Evolutionary conservation across 768 basidiomycete genomes (phyloP), one percentile per base, ranked within the genome.

Genomic region (Trametes gibbosa): DNA sequence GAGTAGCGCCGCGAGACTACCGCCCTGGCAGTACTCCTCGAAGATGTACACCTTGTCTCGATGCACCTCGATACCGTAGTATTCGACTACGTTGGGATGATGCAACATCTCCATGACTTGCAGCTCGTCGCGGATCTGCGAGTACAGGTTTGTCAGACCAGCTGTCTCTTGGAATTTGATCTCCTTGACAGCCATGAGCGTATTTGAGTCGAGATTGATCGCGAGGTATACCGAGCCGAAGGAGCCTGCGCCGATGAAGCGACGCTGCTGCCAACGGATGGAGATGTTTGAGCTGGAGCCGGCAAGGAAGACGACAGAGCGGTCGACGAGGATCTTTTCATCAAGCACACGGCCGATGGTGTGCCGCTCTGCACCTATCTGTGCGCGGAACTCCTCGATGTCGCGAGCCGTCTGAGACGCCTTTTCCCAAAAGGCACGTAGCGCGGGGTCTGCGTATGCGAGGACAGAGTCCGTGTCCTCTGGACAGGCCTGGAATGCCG

Each of bases 151-250:
- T 3, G 95, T 90, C 51, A 93, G 76, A 19, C 92, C 92, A 5
- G 92, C 86, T 13, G 96, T 77, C 71, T 98, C 96, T 70, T 95
- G 94, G 72, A 95, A 96, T 59, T 94, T 93, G 72, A 98, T 94
- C 76, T 98, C 97, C 76, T 99, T 99, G 68, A 98, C 97, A 9
- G 97, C 97, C 95, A 99, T 98, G 61, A 98, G 84, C 42, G 90
- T 90, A 46, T 95, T 93, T 1, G 91, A 89, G 69, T 98, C 97
- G 55, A 98, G 81, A 71, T 98, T 98, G 74, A 98, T 90, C 17
- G 95, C 97, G 47, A 94, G 84, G 72, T 98, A 99, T n/a, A 99
- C 97, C n/a, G 92, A 96, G 21, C 97, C 97, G 72, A 97, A 98
- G 9, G 97, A 95, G 16, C 97, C 97, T n/a, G 95, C 87, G 50